Percentiles rank a stretch among this genome's conserved stretches.
phyloP scores from a whole-genome alignment of 2,329 filamentous ascomycete species.

The Amauroascus verrucosus region DNA sequence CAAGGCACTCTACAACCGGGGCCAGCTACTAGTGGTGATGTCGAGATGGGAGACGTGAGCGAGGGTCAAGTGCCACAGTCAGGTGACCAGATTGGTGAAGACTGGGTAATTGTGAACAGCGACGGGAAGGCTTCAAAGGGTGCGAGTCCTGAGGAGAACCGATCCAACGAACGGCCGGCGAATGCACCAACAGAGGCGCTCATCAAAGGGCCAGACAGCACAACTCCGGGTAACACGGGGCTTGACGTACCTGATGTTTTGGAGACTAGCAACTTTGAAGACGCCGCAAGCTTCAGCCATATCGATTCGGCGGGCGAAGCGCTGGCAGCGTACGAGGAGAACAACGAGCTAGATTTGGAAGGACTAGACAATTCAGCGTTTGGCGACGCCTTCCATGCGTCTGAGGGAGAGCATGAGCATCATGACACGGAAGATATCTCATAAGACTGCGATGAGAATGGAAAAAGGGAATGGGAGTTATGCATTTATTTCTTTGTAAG shows the following conservation, averaged over 20 bases:
- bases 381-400: constrained; percentile 66
- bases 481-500: background rate
- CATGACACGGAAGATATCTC: constrained; percentile 35
- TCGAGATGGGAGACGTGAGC: constrained; percentile 51
- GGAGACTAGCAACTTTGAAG: constrained; percentile 30
- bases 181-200: constrained; percentile 12
- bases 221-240: constrained; percentile 20
- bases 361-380: constrained; percentile 73
- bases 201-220: background rate
- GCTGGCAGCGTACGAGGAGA: constrained; percentile 54
- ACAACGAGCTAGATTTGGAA: constrained; percentile 43
- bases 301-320: constrained; percentile 61
- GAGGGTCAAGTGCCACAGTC: constrained; percentile 29
- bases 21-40: constrained; percentile 23
- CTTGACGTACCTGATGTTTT: constrained; percentile 24
- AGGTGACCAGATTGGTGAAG: constrained; percentile 44
- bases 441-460: constrained; percentile 14
- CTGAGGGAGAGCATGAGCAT: constrained; percentile 37
- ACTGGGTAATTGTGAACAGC: constrained; percentile 68
- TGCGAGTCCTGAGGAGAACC: background rate
- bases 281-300: constrained; percentile 40
- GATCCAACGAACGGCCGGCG: constrained; percentile 25
- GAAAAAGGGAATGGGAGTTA: background rate
- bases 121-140: constrained; percentile 35
- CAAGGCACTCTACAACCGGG: constrained; percentile 12